These are phyloP conservation scores for Acanthamoeba healyi DNA, from an alignment of 208 protist genomes.

Conservation along the genomic window DNA sequence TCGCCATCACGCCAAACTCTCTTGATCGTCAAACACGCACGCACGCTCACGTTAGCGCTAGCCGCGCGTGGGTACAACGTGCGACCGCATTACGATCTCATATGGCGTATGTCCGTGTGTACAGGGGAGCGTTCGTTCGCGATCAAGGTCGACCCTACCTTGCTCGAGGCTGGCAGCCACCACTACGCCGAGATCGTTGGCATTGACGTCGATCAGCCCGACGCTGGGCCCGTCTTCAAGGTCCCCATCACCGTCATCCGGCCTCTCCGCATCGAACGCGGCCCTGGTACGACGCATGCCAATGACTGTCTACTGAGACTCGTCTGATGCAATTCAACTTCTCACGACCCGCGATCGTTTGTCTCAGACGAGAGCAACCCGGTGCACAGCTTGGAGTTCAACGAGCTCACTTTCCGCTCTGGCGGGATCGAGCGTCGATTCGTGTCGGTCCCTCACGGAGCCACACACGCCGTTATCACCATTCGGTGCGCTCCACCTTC, in stretches of 20 bases:
- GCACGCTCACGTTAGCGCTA: neutral
- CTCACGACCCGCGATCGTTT: too few relatives aligned
- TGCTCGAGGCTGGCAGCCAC: slow-evolving; percentile 29
- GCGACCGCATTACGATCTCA: too few relatives aligned
- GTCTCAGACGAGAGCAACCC: slow-evolving; percentile 50
- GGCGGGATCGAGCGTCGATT: slow-evolving; percentile 65
- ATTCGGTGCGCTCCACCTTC: neutral
- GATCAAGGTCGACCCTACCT: slow-evolving; percentile 66
- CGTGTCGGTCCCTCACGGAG: slow-evolving; percentile 19
- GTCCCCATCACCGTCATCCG: slow-evolving; percentile 79
- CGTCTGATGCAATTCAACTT: too few relatives aligned
- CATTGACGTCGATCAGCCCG: slow-evolving; percentile 38
- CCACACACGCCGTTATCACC: slow-evolving; percentile 57
- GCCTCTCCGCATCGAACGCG: slow-evolving; percentile 23
- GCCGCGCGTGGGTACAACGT: too few relatives aligned
- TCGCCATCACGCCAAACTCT: neutral
- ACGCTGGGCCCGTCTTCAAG: slow-evolving; percentile 73
- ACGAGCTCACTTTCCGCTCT: neutral
- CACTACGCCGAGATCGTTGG: slow-evolving; percentile 77
- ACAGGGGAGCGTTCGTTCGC: slow-evolving; percentile 56
- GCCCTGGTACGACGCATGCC: neutral
- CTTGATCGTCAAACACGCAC: neutral
- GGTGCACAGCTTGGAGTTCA: slow-evolving; percentile 51
- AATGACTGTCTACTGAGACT: too few relatives aligned
- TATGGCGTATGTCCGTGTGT: too few relatives aligned